phyloP scores from a whole-genome alignment of 176 grass and related monocot species.

The Carex pumila region DNA sequence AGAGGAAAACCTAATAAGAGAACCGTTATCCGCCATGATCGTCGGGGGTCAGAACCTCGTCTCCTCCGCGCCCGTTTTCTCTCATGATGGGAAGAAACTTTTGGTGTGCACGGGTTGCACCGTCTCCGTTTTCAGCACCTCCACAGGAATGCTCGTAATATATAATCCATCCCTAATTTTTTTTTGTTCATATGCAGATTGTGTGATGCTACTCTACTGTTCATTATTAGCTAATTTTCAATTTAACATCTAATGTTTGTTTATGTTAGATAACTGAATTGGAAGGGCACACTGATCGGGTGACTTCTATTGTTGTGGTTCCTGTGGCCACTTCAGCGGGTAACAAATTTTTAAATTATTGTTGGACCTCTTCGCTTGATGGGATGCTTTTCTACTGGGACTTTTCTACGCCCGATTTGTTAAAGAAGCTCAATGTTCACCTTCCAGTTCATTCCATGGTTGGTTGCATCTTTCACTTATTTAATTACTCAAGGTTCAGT shows the following conservation, averaged over 20 bases:
- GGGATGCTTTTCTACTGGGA: conserved; percentile 80
- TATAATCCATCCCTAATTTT: neutral
- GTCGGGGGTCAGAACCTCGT: conserved; percentile 77
- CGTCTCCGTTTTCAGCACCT: conserved; percentile 75
- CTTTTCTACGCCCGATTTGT: conserved; percentile 33
- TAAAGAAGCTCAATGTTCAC: conserved; percentile 60
- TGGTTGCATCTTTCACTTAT: neutral
- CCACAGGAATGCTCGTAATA: conserved; percentile 67
- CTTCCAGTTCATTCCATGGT: conserved; percentile 81
- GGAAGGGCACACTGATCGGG: conserved; percentile 71
- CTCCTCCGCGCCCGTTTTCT: conserved; percentile 71
- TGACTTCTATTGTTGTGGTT: conserved; percentile 59
- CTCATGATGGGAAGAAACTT: conserved; percentile 56
- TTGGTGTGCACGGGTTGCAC: conserved; percentile 57
- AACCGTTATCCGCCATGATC: conserved; percentile 48
- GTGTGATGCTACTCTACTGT: neutral
- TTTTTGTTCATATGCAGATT: neutral
- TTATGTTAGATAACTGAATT: conserved; percentile 57
- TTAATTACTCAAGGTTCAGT: neutral
- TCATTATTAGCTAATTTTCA: neutral
- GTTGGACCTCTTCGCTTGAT: conserved; percentile 79
- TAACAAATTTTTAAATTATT: conserved; percentile 49
- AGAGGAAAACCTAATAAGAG: neutral
- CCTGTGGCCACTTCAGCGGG: conserved; percentile 1
- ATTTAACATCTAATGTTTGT: neutral